Conservation (phyloP, 2,329 filamentous ascomycete genomes). For the Alternaria atra region DNA sequence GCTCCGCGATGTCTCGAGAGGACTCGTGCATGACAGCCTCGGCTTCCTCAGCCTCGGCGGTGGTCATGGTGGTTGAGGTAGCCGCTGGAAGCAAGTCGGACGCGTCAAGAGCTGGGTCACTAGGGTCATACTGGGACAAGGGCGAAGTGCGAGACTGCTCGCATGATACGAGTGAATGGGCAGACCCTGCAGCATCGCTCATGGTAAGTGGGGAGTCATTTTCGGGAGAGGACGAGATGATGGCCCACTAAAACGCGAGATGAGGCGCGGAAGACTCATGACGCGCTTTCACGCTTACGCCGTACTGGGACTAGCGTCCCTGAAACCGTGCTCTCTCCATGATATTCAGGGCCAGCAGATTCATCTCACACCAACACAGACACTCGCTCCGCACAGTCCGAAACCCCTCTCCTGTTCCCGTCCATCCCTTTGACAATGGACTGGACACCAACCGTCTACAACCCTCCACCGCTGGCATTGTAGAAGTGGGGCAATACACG, state of each 20-base stretch:
- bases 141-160: conserved; percentile 15
- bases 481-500: conserved; percentile 22
- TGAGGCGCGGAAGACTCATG: conserved; percentile 25
- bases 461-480: conserved; percentile 21
- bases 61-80: conserved; percentile 25
- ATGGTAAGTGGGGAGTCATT: conserved; percentile 36
- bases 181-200: conserved; percentile 29
- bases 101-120: conserved; percentile 20
- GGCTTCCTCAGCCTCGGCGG: background rate
- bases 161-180: conserved; percentile 23
- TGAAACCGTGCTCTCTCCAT: conserved; percentile 13
- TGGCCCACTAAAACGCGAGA: conserved; percentile 20
- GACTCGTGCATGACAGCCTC: too few species aligned
- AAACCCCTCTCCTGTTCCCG: conserved; percentile 22
- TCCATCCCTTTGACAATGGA: conserved; percentile 30
- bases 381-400: conserved; percentile 13
- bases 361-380: conserved; percentile 30
- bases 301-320: conserved; percentile 20
- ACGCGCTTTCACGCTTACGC: conserved; percentile 31
- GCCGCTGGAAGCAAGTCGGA: conserved; percentile 12
- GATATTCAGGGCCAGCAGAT: conserved; percentile 27
- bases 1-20: conserved; percentile 11
- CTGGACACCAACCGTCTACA: conserved; percentile 11
- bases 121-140: conserved; percentile 22
- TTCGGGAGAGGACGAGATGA: conserved; percentile 8